Percentiles rank a stretch among this genome's conserved stretches.
Evolutionary conservation across 2,329 filamentous ascomycete species (phyloP).

Genomic region (Cryphonectria naterciae): DNA sequence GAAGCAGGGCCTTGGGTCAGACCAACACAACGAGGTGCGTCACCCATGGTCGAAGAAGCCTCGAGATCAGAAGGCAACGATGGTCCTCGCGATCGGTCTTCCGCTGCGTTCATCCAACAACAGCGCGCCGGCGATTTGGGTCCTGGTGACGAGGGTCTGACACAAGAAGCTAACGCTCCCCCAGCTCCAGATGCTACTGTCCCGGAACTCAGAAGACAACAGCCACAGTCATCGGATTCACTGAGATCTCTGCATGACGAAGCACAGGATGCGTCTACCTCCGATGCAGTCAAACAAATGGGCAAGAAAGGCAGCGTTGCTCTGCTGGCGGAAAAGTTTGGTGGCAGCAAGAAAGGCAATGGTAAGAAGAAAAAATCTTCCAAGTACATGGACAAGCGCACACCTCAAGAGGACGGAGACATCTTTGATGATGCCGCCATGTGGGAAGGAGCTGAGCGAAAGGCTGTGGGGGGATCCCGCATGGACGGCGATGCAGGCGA

Average conservation of each 20-base stretch:
- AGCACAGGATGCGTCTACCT: conserved; percentile 11
- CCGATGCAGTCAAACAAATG: conserved; percentile 17
- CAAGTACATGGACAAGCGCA: conserved; percentile 46
- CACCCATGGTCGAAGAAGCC: neutral
- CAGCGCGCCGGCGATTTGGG: conserved; percentile 3
- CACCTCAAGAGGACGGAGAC: conserved; percentile 45
- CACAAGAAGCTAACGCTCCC: conserved; percentile 17
- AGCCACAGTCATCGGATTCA: conserved; percentile 7
- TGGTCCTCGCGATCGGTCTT: neutral
- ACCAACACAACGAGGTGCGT: conserved; percentile 13
- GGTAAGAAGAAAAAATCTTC: conserved; percentile 43
- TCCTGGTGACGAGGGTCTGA: neutral
- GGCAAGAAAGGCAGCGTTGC: conserved; percentile 37
- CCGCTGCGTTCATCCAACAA: neutral
- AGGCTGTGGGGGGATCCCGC: conserved; percentile 34
- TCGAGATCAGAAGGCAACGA: neutral
- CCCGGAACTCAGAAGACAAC: neutral
- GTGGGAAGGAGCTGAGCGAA: conserved; percentile 50
- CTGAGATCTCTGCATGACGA: conserved; percentile 8
- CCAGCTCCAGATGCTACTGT: conserved; percentile 9
- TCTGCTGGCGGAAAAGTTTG: conserved; percentile 42
- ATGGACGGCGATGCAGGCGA: conserved; percentile 35
- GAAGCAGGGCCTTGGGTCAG: conserved; percentile 20
- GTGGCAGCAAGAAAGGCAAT: conserved; percentile 41
- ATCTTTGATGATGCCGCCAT: conserved; percentile 49